Evolutionary conservation across 164 flowering plant genomes (phyloP), one percentile per base, ranked within the genome.

Genomic region (Aristolochia fimbriata): DNA sequence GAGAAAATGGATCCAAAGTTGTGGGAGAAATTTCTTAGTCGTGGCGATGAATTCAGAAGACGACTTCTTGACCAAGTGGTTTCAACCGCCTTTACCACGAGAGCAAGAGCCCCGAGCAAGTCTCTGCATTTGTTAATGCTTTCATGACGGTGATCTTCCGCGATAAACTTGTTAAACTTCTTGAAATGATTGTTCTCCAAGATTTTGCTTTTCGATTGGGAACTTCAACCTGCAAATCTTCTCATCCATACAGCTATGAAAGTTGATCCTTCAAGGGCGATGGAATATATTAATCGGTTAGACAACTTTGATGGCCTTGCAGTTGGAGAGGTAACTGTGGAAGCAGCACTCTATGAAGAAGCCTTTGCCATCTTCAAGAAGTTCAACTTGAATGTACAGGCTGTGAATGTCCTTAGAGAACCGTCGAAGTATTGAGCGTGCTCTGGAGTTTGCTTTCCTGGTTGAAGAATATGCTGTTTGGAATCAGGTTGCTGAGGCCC

Each of bases 51-150:
- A n/a, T n/a, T n/a, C n/a, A n/a, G n/a, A n/a, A n/a, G n/a, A n/a
- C n/a, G n/a, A n/a, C n/a, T 94, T 37, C 91, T 94, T 70, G 99
- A 94, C 78, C 99, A 94, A 78, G 99, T 94, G 73, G 99, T 94
- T 31, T 94, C 99, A 20, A 94, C 99, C 67, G 99, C 99, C 67
- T 72, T 94, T 75, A 97, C 99, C 57, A n/a, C n/a, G 99, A 94
- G 69, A 94, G 97, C 90, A 91, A 91, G 83, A 91, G 97, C 71
- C 97, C 99, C 4, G 99, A 94, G 62, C 97, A 94, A 78, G 99
- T 94, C 51, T 94, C 99, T 74, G 97, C 97, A 8, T 88, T 97
- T 67, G 99, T 94, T 55, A 94, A 94, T 64, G 97, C 99, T 61
- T 94, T 94, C 69, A 94, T 94, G 99, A 91, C 96, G 51, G 99